Conservation (phyloP, 2,329 filamentous ascomycete species). For the Trichoderma afroharzianum region DNA sequence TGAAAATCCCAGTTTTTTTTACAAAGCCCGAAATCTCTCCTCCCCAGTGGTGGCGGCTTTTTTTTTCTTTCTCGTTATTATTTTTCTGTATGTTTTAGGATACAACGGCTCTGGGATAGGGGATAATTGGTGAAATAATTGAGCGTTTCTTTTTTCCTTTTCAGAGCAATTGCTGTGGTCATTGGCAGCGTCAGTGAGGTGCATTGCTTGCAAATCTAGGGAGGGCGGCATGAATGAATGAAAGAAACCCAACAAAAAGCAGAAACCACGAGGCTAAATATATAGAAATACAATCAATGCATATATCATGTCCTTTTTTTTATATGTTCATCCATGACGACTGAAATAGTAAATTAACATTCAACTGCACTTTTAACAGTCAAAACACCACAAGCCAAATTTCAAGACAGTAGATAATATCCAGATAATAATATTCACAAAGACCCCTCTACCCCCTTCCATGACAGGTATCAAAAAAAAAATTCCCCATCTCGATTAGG, state of each 20-base stretch:
- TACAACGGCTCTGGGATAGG: background rate
- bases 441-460: background rate
- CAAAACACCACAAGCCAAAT: background rate
- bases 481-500: background rate
- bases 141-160: background rate
- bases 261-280: background rate
- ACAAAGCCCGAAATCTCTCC: background rate
- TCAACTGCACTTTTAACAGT: too few relatives aligned
- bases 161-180: background rate
- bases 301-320: background rate
- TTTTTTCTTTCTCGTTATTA: background rate
- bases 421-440: background rate
- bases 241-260: background rate
- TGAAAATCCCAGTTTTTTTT: background rate
- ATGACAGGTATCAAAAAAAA: background rate
- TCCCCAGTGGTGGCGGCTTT: background rate
- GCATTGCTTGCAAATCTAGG: background rate
- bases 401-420: background rate
- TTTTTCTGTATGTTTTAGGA: background rate
- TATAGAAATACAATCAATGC: background rate
- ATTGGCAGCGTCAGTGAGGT: background rate
- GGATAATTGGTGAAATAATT: background rate
- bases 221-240: background rate
- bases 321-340: too few relatives aligned
- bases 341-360: too few relatives aligned